phyloP scores from a whole-genome alignment of 331 rosid species.

The Acacia concinna region DNA sequence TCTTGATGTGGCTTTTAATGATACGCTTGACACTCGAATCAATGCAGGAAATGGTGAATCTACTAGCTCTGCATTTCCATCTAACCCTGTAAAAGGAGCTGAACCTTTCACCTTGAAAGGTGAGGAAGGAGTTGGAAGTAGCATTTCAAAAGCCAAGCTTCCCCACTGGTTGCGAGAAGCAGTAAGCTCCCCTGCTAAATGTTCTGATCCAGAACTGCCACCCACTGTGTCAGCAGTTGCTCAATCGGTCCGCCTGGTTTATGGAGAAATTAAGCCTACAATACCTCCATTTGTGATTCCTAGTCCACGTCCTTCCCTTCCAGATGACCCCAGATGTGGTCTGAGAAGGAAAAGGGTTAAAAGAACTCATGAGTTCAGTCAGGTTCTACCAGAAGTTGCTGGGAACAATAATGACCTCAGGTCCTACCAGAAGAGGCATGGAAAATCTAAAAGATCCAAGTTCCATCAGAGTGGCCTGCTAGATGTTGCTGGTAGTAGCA shows the following conservation, averaged over 20 bases:
- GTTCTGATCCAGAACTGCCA: slow-evolving; percentile 76
- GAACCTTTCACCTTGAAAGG: slow-evolving; percentile 41
- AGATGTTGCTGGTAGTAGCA: slow-evolving; percentile 43
- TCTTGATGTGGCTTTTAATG: slow-evolving; percentile 61
- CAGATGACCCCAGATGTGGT: slow-evolving; percentile 83
- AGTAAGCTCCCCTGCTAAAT: slow-evolving; percentile 71
- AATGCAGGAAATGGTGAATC: slow-evolving; percentile 63
- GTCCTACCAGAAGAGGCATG: neutral
- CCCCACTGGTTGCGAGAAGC: slow-evolving; percentile 99
- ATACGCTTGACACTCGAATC: slow-evolving; percentile 41
- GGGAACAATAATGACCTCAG: neutral
- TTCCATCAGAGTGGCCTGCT: neutral
- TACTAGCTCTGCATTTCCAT: slow-evolving; percentile 44
- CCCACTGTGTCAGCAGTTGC: slow-evolving; percentile 92
- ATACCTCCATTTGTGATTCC: slow-evolving; percentile 96
- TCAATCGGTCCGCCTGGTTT: slow-evolving; percentile 81
- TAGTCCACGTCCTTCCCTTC: slow-evolving; percentile 80
- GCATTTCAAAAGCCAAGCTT: slow-evolving; percentile 75
- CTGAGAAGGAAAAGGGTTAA: neutral
- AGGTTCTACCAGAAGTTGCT: slow-evolving; percentile 40
- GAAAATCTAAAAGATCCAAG: neutral
- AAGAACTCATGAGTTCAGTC: slow-evolving; percentile 38
- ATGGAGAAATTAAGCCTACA: slow-evolving; percentile 75
- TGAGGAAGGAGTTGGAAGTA: slow-evolving; percentile 62
- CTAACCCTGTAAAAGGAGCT: slow-evolving; percentile 54